These are phyloP conservation scores for Plectosphaerella cucumerina DNA, from an alignment of 2,329 filamentous ascomycete species.

Conservation along the genomic window DNA sequence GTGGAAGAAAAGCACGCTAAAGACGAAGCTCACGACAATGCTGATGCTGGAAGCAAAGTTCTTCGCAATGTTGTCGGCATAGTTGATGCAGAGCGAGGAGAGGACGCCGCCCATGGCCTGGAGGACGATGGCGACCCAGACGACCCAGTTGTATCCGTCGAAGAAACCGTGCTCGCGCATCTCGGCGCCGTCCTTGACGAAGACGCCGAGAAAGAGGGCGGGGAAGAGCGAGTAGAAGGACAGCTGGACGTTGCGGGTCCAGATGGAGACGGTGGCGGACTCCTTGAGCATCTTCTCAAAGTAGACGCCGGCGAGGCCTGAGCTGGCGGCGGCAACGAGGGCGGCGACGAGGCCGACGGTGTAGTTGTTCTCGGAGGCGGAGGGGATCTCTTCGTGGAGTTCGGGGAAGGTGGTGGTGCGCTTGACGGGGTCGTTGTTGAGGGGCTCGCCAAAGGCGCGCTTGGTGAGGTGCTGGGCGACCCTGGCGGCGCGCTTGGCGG, in stretches of 20 bases:
- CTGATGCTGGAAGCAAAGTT: conserved; percentile 92
- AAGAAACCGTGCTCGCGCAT: conserved; percentile 88
- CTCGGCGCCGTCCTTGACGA: conserved; percentile 80
- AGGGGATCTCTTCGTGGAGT: conserved; percentile 59
- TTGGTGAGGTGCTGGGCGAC: conserved; percentile 48
- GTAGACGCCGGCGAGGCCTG: conserved; percentile 80
- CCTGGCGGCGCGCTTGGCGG: conserved; percentile 38
- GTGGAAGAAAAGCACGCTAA: conserved; percentile 81
- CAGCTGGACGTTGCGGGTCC: conserved; percentile 92
- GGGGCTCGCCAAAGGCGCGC: conserved; percentile 32
- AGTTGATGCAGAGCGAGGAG: conserved; percentile 70
- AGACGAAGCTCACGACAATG: conserved; percentile 80
- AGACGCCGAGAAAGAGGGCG: conserved; percentile 77
- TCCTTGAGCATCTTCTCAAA: conserved; percentile 93
- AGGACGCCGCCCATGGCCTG: conserved; percentile 83
- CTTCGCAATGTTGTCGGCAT: conserved; percentile 86
- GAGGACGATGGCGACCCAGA: conserved; percentile 79
- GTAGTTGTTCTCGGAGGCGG: conserved; percentile 61
- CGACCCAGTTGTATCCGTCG: conserved; percentile 86
- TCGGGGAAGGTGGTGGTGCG: conserved; percentile 89
- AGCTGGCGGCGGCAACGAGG: conserved; percentile 71
- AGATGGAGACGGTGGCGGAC: conserved; percentile 55
- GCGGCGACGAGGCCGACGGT: conserved; percentile 77
- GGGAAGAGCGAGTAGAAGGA: conserved; percentile 93
- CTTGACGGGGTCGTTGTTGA: conserved; percentile 45